Evolutionary conservation across 306 rosid species (phyloP).

Genomic region (Pueraria montana): DNA sequence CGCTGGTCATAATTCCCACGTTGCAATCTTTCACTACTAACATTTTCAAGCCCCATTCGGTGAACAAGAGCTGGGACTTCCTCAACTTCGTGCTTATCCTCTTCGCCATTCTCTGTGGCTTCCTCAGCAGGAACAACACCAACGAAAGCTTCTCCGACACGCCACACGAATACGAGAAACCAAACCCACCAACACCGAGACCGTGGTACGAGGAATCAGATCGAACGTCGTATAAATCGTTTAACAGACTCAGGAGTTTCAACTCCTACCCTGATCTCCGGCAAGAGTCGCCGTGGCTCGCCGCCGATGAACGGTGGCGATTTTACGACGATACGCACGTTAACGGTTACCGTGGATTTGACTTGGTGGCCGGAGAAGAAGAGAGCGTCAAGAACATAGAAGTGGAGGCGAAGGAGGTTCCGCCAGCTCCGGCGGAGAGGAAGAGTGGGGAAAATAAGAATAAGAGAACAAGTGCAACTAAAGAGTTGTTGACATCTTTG

Average conservation of each 20-base stretch:
- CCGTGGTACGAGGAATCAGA: constrained; percentile 70
- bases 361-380: not conserved
- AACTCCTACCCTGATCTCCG: constrained; percentile 94
- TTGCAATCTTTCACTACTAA: constrained; percentile 62
- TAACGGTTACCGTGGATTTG: constrained; percentile 46
- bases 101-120: constrained; percentile 87
- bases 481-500: constrained; percentile 62
- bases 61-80: constrained; percentile 83
- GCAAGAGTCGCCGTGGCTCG: constrained; percentile 64
- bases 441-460: constrained; percentile 16
- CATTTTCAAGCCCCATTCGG: constrained; percentile 69
- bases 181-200: constrained; percentile 54
- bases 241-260: constrained; percentile 68
- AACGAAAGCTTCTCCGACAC: constrained; percentile 48
- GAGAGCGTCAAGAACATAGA: too few relatives aligned
- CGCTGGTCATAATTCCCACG: constrained; percentile 64
- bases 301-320: constrained; percentile 68
- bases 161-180: constrained; percentile 44
- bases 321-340: constrained; percentile 74
- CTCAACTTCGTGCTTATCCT: constrained; percentile 83
- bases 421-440: not conserved
- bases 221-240: constrained; percentile 43
- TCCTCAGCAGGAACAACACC: constrained; percentile 65
- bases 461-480: constrained; percentile 60
- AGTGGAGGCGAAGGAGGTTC: too few relatives aligned